Evolutionary conservation across 2,329 filamentous ascomycete species (phyloP).

Genomic region (Ophiostoma sp.): DNA sequence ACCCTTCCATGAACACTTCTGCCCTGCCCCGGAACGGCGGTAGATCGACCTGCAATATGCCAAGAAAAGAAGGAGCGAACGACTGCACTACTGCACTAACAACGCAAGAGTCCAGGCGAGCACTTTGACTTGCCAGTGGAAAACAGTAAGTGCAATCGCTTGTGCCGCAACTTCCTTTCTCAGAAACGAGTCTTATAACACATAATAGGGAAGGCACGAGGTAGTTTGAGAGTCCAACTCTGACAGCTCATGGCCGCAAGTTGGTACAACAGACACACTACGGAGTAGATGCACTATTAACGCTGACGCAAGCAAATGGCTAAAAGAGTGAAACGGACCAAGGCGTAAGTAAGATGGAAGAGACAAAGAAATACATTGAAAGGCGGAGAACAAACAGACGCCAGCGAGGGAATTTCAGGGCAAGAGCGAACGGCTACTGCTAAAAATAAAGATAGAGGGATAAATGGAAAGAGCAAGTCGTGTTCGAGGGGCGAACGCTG

Average conservation of each 20-base stretch:
- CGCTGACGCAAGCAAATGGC: neutral
- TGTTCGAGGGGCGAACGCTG: neutral
- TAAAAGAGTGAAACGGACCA: neutral
- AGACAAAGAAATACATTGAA: constrained; percentile 2
- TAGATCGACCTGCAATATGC: constrained; percentile 14
- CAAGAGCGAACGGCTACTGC: constrained; percentile 5
- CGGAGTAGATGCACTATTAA: neutral
- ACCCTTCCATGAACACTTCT: neutral
- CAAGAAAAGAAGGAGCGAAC: constrained; percentile 11
- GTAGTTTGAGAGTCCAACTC: neutral
- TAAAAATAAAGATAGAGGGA: constrained; percentile 11
- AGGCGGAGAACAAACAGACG: neutral
- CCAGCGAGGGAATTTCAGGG: constrained; percentile 8
- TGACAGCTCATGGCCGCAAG: neutral
- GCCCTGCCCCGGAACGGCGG: constrained; percentile 14
- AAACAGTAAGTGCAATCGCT: neutral
- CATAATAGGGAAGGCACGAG: neutral
- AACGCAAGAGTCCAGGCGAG: neutral
- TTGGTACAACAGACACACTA: neutral
- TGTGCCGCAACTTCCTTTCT: neutral
- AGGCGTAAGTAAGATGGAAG: neutral
- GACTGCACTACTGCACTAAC: constrained; percentile 3
- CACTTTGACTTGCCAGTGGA: neutral
- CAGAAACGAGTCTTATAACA: neutral
- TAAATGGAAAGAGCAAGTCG: constrained; percentile 2